Base-by-base conservation (phyloP, 352 stramenopile genomes). In the Globisporangium cylindrosporum region DNA sequence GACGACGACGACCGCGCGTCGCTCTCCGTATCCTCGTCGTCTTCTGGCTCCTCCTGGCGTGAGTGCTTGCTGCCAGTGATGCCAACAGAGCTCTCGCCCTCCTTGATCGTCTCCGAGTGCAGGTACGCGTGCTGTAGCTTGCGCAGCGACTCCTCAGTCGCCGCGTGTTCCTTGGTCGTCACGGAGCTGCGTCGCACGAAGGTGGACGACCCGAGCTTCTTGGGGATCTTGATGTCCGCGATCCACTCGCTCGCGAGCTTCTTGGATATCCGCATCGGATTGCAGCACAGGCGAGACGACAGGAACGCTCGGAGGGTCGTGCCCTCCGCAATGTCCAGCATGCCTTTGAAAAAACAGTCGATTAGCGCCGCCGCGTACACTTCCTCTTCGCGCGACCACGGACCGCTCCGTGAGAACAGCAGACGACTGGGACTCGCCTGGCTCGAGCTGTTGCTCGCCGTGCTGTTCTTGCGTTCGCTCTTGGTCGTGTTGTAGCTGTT, bases 221-320 rank as follows among this genome's bases (percentile, higher is more conserved):
- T 93, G 4, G 85, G 82, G 60, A 93, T 91, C 54, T 75, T 80
- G 57, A 88, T 80, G 43, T 86, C 78, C 0, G 81, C 82, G 63
- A 93, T 90, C 51, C 69, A 78, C 46, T 87, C 80, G 64, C 78
- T 90, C 2, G 84, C 82, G 14, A 93, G 83, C 67, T 92, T 92
- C 70, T 92, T 92, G 12, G 82, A 91, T 34, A 91, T 81, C 20
- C 84, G 78, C 82, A 90, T 92, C 18, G 84, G 84, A 55, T 90
- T 92, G 68, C 84, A 92, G 55, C 79, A 79, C 61, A 92, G 73
- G 4, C 82, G 77, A 5, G 78, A 74, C 22, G 84, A 81, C 24
- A 92, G 67, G 66, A 89, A 89, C 46, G 79, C 78, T 55, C 84
- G 78, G 53, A 92, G 75, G 25, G 82, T 92, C 51, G 82, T 91